Evolutionary conservation across 108 stramenopile genomes (phyloP), one percentile per base, ranked within the genome.

Genomic region (Cyclotella atomus): DNA sequence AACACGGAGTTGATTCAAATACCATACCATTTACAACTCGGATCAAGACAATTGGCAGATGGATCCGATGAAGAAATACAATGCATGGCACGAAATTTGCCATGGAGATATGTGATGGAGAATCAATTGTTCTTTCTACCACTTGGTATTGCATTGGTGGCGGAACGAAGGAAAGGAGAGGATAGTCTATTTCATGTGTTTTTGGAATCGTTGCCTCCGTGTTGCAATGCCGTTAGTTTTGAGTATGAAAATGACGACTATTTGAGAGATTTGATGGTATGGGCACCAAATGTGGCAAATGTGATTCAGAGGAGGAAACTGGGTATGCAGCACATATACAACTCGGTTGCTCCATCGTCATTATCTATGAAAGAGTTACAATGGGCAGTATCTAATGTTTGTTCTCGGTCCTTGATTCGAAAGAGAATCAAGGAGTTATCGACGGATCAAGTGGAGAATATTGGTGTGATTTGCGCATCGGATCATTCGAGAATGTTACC

Each of bases 401-500:
- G 57, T 35, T 59, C 57, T 8, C 14, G 57, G 27, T 25, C 23
- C 24, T 35, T 59, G 30, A 35, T 59, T 32, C 14, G 57, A 16
- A 59, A 59, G n/a, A 7, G 57, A 59, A 59, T 59, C 21, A 14
- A 14, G 4, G 57, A 59, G n/a, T 24, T 59, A 4, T 15, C 30
- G 15, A 4, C 12, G 24, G 24, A 59, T 8, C 15, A 59, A 4
- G 57, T 59, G 3, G 23, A 59, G 9, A 59, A 59, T 16, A 59
- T 59, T 35, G 57, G 57, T 59, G 23, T n/a, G 4, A 25, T 59
- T 27, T 9, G 16, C 8, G 12, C 57, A 15, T 59, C 57, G 15
- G 57, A 59, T 59, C 57, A 59, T 59, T 59, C 57, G 33, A 59
- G 57, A 35, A 59, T 59, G 57, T 49, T 49, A 19, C 47, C 47